Conservation (phyloP, 495 filamentous ascomycete genomes). For the Trichoderma gamsii region DNA sequence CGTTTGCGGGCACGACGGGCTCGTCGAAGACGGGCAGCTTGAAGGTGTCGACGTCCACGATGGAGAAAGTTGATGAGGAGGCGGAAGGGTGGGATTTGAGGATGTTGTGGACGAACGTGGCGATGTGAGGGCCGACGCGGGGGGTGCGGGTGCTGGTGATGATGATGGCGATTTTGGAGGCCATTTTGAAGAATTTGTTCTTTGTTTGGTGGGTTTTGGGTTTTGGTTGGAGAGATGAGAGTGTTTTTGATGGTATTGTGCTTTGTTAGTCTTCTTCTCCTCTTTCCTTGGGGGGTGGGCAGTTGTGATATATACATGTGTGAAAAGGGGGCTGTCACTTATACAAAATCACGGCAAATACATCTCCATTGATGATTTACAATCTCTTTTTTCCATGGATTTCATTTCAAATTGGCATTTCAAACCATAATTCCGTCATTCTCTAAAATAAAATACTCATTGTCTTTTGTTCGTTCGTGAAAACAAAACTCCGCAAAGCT, state of each 20-base stretch:
- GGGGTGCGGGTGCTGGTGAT: constrained; percentile 32
- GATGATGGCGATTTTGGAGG: constrained; percentile 31
- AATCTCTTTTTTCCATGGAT: no score
- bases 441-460: no score
- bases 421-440: no score
- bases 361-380: no score
- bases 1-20: constrained; percentile 40
- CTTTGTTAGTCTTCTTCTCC: no score
- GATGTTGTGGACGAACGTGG: constrained; percentile 30
- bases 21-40: constrained; percentile 55
- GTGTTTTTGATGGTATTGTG: neutral
- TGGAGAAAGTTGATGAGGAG: constrained; percentile 23
- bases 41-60: constrained; percentile 47
- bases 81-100: constrained; percentile 26
- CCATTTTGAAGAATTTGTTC: neutral
- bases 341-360: no score
- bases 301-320: no score
- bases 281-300: no score
- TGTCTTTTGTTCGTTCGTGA: no score
- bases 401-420: no score
- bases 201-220: neutral
- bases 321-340: no score
- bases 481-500: no score
- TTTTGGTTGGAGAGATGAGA: neutral
- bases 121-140: constrained; percentile 32